Percentiles rank a stretch among this genome's conserved stretches.
phyloP scores from a whole-genome alignment of 73 alveolate species.

The Symbiodinium natans region DNA sequence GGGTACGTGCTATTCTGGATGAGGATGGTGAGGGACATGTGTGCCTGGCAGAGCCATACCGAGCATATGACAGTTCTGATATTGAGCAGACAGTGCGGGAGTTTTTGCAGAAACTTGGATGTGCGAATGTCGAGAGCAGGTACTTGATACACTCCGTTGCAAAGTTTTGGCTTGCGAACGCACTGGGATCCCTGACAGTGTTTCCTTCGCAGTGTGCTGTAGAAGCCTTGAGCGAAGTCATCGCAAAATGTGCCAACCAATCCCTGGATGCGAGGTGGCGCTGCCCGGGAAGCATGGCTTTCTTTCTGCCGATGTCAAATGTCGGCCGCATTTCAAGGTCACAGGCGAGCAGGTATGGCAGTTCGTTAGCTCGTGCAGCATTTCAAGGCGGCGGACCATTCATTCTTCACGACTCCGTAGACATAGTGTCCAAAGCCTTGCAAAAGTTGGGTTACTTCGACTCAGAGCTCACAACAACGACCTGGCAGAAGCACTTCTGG shows the following conservation, averaged over 20 bases:
- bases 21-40: constrained; percentile 17
- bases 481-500: neutral
- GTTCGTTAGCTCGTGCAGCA: neutral
- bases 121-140: neutral
- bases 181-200: neutral
- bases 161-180: constrained; percentile 20
- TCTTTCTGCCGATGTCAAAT: neutral
- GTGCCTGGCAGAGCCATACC: neutral
- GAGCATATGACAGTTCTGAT: no score
- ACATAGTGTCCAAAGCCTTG: neutral
- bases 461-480: neutral
- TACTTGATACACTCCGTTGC: neutral
- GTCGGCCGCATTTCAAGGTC: neutral
- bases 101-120: neutral
- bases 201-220: neutral
- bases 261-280: neutral
- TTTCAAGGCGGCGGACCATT: constrained; percentile 56
- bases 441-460: constrained; percentile 9
- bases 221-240: neutral
- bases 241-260: no score
- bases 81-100: neutral
- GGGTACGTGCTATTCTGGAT: neutral
- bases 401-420: neutral
- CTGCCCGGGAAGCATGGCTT: neutral
- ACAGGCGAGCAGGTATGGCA: neutral